These are phyloP conservation scores for Cantharellus anzutake DNA, from an alignment of 768 basidiomycete genomes.

Conservation along the genomic window DNA sequence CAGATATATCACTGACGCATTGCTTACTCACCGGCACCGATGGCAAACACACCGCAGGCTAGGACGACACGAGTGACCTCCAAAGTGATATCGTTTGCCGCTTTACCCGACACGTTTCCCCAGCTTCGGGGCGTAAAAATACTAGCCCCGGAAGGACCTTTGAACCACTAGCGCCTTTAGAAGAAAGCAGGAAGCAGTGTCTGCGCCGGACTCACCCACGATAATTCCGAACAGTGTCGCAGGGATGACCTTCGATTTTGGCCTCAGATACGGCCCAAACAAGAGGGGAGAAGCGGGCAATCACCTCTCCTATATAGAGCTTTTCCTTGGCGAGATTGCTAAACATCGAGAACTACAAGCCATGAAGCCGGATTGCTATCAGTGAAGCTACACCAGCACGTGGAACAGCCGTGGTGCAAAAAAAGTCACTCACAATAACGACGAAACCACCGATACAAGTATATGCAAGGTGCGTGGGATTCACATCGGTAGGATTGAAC, in stretches of 20 bases:
- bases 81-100: constrained; percentile 61
- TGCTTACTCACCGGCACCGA: constrained; percentile 39
- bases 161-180: neutral
- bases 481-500: constrained; percentile 29
- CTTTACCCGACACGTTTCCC: constrained; percentile 20
- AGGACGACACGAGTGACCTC: constrained; percentile 86
- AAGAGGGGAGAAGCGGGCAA: neutral
- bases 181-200: neutral
- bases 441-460: constrained; percentile 67
- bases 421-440: constrained; percentile 34
- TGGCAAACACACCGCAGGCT: constrained; percentile 92
- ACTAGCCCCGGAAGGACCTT: constrained; percentile 61
- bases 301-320: constrained; percentile 20
- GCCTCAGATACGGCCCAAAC: neutral
- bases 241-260: constrained; percentile 90
- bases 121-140: constrained; percentile 70
- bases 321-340: constrained; percentile 79
- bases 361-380: neutral
- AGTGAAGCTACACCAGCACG: neutral
- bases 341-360: constrained; percentile 75
- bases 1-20: neutral
- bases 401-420: neutral
- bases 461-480: constrained; percentile 57
- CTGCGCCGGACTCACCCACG: constrained; percentile 24
- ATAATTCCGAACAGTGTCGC: constrained; percentile 88